Conservation (phyloP, 1,139 yeast species). For the Saccharomyces hybrid region DNA sequence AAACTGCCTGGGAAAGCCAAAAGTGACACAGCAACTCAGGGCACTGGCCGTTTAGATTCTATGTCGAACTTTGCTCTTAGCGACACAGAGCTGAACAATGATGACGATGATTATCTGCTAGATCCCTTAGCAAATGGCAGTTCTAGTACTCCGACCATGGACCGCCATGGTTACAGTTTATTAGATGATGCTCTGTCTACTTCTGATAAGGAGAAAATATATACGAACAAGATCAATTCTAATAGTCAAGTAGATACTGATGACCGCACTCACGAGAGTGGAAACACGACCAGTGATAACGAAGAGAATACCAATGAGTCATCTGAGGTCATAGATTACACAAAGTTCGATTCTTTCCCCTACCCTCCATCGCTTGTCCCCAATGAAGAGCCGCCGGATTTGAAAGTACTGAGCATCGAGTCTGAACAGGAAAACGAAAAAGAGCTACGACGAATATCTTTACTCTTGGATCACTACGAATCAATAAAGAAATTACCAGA, state of each 20-base stretch:
- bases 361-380: neutral
- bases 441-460: neutral
- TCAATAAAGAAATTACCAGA: neutral
- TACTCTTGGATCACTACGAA: neutral
- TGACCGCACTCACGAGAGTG: neutral
- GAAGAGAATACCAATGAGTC: neutral
- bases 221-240: neutral
- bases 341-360: neutral
- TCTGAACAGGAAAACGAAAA: neutral
- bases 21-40: constrained; percentile 20
- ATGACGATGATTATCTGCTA: neutral
- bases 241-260: neutral
- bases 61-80: constrained; percentile 29
- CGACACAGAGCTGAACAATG: constrained; percentile 16
- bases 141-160: neutral
- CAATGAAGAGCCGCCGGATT: neutral
- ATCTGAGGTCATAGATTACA: neutral
- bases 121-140: constrained; percentile 1
- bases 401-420: neutral
- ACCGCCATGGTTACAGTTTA: neutral
- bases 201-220: neutral
- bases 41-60: constrained; percentile 24
- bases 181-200: neutral
- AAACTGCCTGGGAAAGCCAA: constrained; percentile 7
- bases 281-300: neutral